These are phyloP conservation scores for Saccharomycopsis guyanensis DNA, from an alignment of 805 yeast genomes.

Conservation along the genomic window DNA sequence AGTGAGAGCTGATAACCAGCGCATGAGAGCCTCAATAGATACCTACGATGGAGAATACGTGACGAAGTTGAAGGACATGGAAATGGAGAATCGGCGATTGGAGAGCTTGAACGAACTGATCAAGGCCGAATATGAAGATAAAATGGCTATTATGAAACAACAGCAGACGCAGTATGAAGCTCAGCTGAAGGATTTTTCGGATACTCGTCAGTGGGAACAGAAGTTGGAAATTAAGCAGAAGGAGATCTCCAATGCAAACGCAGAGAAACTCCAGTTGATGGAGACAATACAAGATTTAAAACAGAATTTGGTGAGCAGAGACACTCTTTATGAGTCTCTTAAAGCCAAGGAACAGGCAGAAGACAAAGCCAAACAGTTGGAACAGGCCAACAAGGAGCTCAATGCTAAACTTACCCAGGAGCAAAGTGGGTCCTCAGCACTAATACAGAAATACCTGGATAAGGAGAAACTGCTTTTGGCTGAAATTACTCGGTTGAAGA, in stretches of 20 bases:
- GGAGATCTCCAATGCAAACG: not conserved
- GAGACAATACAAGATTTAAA: too few species aligned
- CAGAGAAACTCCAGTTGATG: not conserved
- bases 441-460: slow-evolving; percentile 2
- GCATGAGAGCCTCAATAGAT: not conserved
- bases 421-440: not conserved
- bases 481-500: slow-evolving; percentile 1
- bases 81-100: not conserved
- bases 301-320: too few species aligned
- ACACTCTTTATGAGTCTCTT: too few species aligned
- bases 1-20: slow-evolving; percentile 2
- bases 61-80: not conserved
- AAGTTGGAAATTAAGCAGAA: not conserved
- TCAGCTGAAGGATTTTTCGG: not conserved
- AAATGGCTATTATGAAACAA: not conserved
- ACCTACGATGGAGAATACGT: not conserved
- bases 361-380: not conserved
- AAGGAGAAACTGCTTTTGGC: slow-evolving; percentile 3
- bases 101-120: too few species aligned
- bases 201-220: not conserved
- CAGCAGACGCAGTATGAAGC: not conserved
- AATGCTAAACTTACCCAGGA: slow-evolving; percentile 1
- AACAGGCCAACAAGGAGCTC: slow-evolving; percentile 1
- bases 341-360: not conserved
- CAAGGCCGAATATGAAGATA: too few species aligned